phyloP scores from a whole-genome alignment of 2,329 filamentous ascomycete genomes.

The Cladosporium sp. region DNA sequence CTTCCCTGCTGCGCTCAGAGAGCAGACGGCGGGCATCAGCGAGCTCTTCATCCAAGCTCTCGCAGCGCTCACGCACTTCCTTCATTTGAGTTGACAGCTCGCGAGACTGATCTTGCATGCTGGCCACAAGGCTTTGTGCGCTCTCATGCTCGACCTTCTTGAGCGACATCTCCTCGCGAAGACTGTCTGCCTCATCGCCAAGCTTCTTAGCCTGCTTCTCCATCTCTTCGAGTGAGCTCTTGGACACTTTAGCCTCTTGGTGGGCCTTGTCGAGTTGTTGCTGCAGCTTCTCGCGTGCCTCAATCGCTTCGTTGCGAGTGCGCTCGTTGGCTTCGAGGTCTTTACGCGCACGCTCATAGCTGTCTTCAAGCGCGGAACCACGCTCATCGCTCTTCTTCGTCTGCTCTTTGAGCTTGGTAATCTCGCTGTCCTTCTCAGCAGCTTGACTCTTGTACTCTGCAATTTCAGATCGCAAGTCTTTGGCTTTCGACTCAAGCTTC shows the following conservation, averaged over 20 bases:
- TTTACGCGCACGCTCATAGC: constrained; percentile 69
- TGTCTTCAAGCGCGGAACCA: constrained; percentile 75
- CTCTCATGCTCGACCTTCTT: constrained; percentile 84
- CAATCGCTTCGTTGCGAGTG: constrained; percentile 75
- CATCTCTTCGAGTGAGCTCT: constrained; percentile 65
- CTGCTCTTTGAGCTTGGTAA: constrained; percentile 76
- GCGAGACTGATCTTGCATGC: constrained; percentile 88
- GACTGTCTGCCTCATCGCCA: constrained; percentile 63
- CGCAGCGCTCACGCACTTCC: constrained; percentile 77
- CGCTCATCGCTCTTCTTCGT: constrained; percentile 71
- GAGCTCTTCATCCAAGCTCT: constrained; percentile 88
- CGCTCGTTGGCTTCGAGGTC: constrained; percentile 76
- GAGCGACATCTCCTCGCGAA: constrained; percentile 78
- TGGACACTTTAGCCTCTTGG: constrained; percentile 63
- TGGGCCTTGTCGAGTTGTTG: constrained; percentile 71
- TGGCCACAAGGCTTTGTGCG: constrained; percentile 80
- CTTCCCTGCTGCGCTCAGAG: constrained; percentile 83
- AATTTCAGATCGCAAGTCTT: constrained; percentile 75
- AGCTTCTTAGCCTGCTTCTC: constrained; percentile 73
- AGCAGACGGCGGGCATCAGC: constrained; percentile 84
- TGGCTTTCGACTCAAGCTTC: constrained; percentile 77
- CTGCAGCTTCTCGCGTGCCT: constrained; percentile 68
- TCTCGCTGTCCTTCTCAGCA: constrained; percentile 73
- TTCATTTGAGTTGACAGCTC: constrained; percentile 91
- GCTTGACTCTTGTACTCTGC: constrained; percentile 67